Percentiles rank a stretch among this genome's conserved stretches.
These are phyloP conservation scores for Metschnikowia colocasiae DNA, from an alignment of 805 yeast species.

Conservation along the genomic window DNA sequence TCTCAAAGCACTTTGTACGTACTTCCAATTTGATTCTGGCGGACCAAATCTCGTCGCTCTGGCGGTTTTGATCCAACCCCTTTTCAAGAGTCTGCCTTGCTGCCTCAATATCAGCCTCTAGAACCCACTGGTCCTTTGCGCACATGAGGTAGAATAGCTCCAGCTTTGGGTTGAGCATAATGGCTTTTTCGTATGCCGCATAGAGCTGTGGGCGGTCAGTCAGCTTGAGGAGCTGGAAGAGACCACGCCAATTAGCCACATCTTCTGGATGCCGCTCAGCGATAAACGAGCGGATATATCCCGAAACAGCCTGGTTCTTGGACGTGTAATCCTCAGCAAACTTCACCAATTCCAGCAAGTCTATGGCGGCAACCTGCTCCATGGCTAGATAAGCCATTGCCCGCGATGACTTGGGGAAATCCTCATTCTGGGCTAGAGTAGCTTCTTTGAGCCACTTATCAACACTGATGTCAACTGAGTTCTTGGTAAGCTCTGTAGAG, in stretches of 20 bases:
- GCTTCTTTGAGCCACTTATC: conserved; percentile 59
- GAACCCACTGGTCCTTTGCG: conserved; percentile 65
- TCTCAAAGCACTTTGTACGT: conserved; percentile 35
- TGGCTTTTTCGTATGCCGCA: conserved; percentile 50
- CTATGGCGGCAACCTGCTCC: conserved; percentile 22
- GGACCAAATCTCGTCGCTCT: conserved; percentile 58
- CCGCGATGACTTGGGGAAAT: conserved; percentile 44
- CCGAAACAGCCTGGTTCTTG: conserved; percentile 32
- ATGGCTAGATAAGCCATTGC: conserved; percentile 49
- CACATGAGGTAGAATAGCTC: conserved; percentile 61
- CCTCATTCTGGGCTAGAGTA: conserved; percentile 46
- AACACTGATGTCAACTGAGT: conserved; percentile 23
- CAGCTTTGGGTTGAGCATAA: conserved; percentile 44
- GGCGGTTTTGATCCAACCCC: conserved; percentile 44
- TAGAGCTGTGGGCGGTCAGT: conserved; percentile 19
- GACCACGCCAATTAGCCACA: conserved; percentile 46
- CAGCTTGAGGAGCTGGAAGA: conserved; percentile 33
- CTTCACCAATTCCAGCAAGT: conserved; percentile 13
- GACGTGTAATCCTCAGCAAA: conserved; percentile 32
- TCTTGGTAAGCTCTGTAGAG: conserved; percentile 32
- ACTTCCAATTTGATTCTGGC: conserved; percentile 68
- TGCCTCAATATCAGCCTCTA: conserved; percentile 41
- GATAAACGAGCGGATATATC: conserved; percentile 46
- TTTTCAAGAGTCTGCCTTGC: conserved; percentile 53
- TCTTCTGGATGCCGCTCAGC: conserved; percentile 47